Base-by-base conservation (phyloP, 257 asterid species). In the Eustoma russellianum region DNA sequence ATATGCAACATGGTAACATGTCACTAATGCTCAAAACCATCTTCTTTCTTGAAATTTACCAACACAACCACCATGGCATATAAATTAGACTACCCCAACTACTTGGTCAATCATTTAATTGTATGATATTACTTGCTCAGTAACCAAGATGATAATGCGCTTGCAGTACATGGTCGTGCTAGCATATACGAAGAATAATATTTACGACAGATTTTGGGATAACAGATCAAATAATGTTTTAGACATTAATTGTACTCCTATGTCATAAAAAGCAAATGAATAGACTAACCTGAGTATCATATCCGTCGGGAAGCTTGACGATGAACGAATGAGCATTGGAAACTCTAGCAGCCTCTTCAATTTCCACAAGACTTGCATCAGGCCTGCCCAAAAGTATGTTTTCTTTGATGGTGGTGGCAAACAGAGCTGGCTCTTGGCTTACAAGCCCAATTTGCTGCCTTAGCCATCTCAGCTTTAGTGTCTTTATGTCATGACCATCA, bases 391-490 rank as follows among this genome's bases (percentile, higher is more conserved):
- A 43, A 1, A 84, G 73, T 76, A 88, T 82, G 76, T 88, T 88
- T 56, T 88, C 94, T 74, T 84, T 84, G 50, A 88, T 82, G 55
- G 86, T 68, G 56, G 96, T 88, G 17, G 96, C 96, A 48, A 88
- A 88, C 1, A 88, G 70, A 24, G 95, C 97, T 9, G 97, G 97
- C 35, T 88, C 95, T 69, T 88, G 97, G 79, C 97, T 88, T 48
- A 88, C 97, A 16, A 88, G 79, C 51, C 97, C 97, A 13, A 88
- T 80, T 66, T 88, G 96, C 66, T 80, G 88, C 55, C 96, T 78
- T 16, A 88, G 50, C 94, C 96, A 88, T 70, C 66, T 80, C 73
- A 84, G 64, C 57, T 88, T 82, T 55, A 88, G 19, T 33, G 77
- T 57, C 82, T 74, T 84, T 47, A 88, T 79, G 66, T 84, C 91